Evolutionary conservation across 1,139 yeast species (phyloP), one percentile per base, ranked within the genome.

Genomic region (Taphrina wiesneri): DNA sequence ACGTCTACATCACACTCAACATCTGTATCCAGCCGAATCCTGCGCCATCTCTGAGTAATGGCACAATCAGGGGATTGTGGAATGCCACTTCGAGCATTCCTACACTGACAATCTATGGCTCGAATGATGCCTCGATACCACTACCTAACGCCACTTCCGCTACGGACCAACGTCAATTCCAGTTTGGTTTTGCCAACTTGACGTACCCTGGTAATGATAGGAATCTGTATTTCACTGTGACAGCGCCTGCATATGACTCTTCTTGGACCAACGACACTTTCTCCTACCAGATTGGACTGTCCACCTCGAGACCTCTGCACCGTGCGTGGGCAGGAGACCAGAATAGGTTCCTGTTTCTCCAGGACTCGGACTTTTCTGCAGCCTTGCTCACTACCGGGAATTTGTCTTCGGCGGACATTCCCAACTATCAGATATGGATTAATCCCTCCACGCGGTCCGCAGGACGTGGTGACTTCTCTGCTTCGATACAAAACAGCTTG

Each of bases 321-420:
- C 49, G 52, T 15, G 65, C 60, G 3, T 45, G 43, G 19, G 34
- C 57, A 3, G 65, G 65, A 11, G 65, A 53, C 5, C 52, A 36
- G 32, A 43, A 61, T 19, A 28, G 62, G 6, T 65, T 65, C 34
- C 54, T 66, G 1, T 67, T 56, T 26, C 36, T 65, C 1, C 67
- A 63, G 21, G 68, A 67, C 46, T 57, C 68, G n/a, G 68, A 67
- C 34, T 67, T 51, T 26, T 39, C 45, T 23, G 67, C 68, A 2
- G 68, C 68, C 13, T 30, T 67, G 32, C 53, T 67, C 28, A 64
- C 65, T 6, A 59, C 68, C 7, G 65, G 65, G 9, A 67, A 67
- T 45, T 61, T 63, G 32, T 34, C 67, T 5, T 41, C 65, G 21
- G 19, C 23, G n/a, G 56, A 25, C n/a, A 49, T 60, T 13, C 68